Evolutionary conservation across 2,329 filamentous ascomycete species (phyloP), one percentile per base, ranked within the genome.

Genomic region (Fusarium newnesense): DNA sequence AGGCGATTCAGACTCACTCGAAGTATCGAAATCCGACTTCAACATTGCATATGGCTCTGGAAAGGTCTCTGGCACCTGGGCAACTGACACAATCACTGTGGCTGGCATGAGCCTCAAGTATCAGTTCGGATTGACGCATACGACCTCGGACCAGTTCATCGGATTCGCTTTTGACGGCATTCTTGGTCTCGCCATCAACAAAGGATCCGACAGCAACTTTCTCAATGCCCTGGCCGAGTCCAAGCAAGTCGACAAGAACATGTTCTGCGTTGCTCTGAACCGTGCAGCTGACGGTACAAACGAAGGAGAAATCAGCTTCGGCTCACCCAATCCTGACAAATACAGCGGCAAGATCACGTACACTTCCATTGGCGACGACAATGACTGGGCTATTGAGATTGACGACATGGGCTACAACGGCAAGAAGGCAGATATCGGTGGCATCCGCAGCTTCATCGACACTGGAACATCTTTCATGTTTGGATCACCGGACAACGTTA

Each of bases 161-260:
- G 87, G 88, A 59, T 97, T 96, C 76, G 92, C 94, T 4, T 95
- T 97, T 81, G 95, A 97, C 80, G 95, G 95, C 30, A 97, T 97
- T 54, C 84, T 97, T 6, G 95, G 94, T 8, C 83, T 97, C 30
- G 92, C 93, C 21, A 90, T 91, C 75, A 87, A 87, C 69, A 84
- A 86, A 16, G 88, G 87, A 6, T 85, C 84, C 40, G 87, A 88
- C 9, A 88, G 92, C 26, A 93, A 91, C 49, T 91, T 96, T 75
- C 85, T 96, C 79, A 85, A 92, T 43, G 83, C 87, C 4, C 82
- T 97, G 49, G 84, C 85, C 21, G 77, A 87, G 4, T 85, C 87
- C n/a, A 86, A 87, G 28, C 77, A 88, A 26, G 83, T 96, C 47
- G 75, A 83, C 19, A 79, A 88, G 9, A 94, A 93, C 78, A 80